Conservation (phyloP, 2,329 filamentous ascomycete species). For the Berkeleyomyces rouxiae region DNA sequence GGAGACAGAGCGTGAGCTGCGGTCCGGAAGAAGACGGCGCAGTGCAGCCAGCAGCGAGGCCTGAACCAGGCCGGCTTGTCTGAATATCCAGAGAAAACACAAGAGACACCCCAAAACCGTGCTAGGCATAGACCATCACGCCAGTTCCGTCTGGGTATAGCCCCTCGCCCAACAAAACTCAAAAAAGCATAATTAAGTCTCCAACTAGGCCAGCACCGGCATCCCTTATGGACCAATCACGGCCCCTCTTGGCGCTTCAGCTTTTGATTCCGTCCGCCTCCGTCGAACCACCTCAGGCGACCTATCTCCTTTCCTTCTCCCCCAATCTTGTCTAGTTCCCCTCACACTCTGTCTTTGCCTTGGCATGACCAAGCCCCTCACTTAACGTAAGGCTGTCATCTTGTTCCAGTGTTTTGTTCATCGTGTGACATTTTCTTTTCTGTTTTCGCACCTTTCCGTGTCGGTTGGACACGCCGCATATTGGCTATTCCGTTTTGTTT, state of each 20-base stretch:
- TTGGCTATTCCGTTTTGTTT: background rate
- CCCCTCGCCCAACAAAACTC: background rate
- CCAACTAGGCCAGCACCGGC: background rate
- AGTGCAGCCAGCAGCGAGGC: constrained; percentile 20
- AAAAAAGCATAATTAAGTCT: background rate
- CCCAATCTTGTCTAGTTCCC: background rate
- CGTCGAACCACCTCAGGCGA: background rate
- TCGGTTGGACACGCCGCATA: background rate
- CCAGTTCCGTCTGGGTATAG: background rate
- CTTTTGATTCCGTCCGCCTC: background rate
- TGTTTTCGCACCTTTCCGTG: background rate
- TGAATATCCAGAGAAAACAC: background rate
- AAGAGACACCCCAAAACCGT: background rate
- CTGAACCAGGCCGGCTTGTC: background rate
- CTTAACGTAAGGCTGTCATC: background rate
- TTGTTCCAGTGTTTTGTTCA: background rate
- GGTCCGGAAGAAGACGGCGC: constrained; percentile 33
- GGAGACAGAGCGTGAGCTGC: constrained; percentile 43
- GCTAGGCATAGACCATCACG: background rate
- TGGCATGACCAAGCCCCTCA: background rate
- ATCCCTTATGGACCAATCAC: background rate
- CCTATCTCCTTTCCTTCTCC: background rate
- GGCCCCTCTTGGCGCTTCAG: background rate
- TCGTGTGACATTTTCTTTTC: background rate
- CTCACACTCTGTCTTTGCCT: background rate